Base-by-base conservation (phyloP, 192 early-diverging fungal genomes). In the Funneliformis mosseae region DNA sequence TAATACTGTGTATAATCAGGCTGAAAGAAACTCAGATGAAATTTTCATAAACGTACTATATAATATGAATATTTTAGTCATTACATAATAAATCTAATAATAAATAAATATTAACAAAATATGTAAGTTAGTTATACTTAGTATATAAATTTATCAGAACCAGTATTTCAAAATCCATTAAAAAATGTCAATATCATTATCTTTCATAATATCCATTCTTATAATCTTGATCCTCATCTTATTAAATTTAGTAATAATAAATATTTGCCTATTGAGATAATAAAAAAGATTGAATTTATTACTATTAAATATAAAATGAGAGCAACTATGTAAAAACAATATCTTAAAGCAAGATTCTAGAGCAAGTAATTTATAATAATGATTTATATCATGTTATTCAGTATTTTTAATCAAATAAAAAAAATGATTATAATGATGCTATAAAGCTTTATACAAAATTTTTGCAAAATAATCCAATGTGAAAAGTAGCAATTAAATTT, bases 391-490 rank as follows among this genome's bases (percentile, higher is more conserved):
- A 64, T 6, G 8, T 25, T 9, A 28, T 28, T 12, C 8, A 64
- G 27, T 28, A 50, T 50, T 50, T 50, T 50, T 16, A 4, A 16
- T 4, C 3, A 16, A 11, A 50, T 16, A 50, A 18, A 16, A 50
- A 50, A 50, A 9, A 64, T 27, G 27, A 64, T 64, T 27, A 25
- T 64, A 64, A 64, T 25, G 62, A 64, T 64, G n/a, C 62, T 1
- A 25, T 25, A 18, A 64, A 27, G 27, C 11, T 64, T 2, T 64
- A 64, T 64, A 64, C 62, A 23, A 64, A 64, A 64, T 27, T 27
- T 18, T 64, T 8, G 27, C 23, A 64, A 64, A 64, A 64, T 64
- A 64, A 64, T 64, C n/a, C 62, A 64, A 64, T 64, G 8, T 64
- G 27, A 25, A 64, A 64, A 18, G 62, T 64, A 18, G 62, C 62